Evolutionary conservation across 2,329 filamentous ascomycete genomes (phyloP), one percentile per base, ranked within the genome.

Genomic region (Kalmusia sp.): DNA sequence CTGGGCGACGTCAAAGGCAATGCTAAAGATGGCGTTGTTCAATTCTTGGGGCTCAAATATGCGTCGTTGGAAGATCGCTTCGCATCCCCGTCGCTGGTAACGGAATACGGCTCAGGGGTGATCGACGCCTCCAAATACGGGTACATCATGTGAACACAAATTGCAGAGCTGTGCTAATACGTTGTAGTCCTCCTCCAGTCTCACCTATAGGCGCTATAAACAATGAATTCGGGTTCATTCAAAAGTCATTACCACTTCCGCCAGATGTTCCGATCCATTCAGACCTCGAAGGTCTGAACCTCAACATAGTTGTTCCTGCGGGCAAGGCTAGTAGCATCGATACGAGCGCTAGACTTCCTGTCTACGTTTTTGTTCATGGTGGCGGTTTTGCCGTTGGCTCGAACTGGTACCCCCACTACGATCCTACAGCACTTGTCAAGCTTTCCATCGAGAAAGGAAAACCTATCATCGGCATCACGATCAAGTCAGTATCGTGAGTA

Each of bases 311-410:
- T 0, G 71, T 79, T 0, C 82, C 82, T 1, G 40, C 58, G 2
- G 44, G 39, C 17, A 58, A 59, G 14, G 51, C 63, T 52, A 66
- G 65, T 1, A 33, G 33, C 3, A 58, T 71, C 12, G 54, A 63
- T 24, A 35, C 51, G 3, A 57, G 53, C 4, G 64, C 68, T 11
- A 75, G 74, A 5, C 67, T 84, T 2, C 82, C 82, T 0, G 81
- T 84, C 0, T 72, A 83, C 33, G 74, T 82, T 1, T 83, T 82
- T 56, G 75, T 85, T 4, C 81, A 84, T 53, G 82, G 82, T 0
- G 82, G 82, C 9, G 82, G 79, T 0, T 79, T 82, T 43, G 67
- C 70, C 2, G 72, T 79, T 2, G 82, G 82, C 2, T 79, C 79
- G 3, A 80, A 77, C 35, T 82, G 76, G 37, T 84, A 80, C 74